phyloP scores from a whole-genome alignment of 2,329 filamentous ascomycete species.

The Xylariaceae sp. region DNA sequence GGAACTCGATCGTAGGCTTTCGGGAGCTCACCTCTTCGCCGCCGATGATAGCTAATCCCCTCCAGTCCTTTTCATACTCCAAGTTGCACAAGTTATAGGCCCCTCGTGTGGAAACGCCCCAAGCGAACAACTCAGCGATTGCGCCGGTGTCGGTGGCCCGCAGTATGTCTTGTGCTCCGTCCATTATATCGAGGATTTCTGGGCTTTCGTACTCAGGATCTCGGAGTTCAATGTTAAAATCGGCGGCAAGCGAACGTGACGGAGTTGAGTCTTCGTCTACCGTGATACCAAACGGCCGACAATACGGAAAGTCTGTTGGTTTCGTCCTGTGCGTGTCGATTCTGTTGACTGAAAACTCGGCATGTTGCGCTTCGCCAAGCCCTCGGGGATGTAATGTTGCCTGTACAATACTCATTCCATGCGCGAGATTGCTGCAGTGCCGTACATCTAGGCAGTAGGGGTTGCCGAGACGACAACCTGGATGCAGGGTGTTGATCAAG shows the following conservation, averaged over 20 bases:
- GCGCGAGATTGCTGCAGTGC: not conserved
- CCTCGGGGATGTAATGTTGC: not conserved
- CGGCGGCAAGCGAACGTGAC: not conserved
- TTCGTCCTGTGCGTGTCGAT: not conserved
- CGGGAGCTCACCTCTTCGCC: not conserved
- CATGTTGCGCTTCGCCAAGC: not conserved
- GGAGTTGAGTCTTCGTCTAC: not conserved
- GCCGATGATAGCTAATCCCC: too few relatives aligned
- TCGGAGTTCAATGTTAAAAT: not conserved
- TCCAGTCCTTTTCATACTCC: too few relatives aligned
- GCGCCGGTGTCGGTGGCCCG: not conserved
- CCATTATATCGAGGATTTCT: too few relatives aligned
- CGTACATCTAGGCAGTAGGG: not conserved
- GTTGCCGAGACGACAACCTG: conserved; percentile 8
- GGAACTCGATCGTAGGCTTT: conserved; percentile 13
- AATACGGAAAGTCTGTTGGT: not conserved
- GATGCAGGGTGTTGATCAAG: conserved; percentile 5
- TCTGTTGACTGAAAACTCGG: not conserved
- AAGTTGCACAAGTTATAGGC: conserved; percentile 12
- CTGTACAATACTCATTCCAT: not conserved
- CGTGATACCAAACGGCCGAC: not conserved
- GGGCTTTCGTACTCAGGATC: not conserved
- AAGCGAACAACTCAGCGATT: not conserved
- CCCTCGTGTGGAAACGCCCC: not conserved
- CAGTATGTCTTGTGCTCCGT: not conserved